A percentile compares a stretch with the other conserved stretches of the same genome.
phyloP scores from a whole-genome alignment of 108 stramenopile genomes.

The Stephanodiscus minutulus region DNA sequence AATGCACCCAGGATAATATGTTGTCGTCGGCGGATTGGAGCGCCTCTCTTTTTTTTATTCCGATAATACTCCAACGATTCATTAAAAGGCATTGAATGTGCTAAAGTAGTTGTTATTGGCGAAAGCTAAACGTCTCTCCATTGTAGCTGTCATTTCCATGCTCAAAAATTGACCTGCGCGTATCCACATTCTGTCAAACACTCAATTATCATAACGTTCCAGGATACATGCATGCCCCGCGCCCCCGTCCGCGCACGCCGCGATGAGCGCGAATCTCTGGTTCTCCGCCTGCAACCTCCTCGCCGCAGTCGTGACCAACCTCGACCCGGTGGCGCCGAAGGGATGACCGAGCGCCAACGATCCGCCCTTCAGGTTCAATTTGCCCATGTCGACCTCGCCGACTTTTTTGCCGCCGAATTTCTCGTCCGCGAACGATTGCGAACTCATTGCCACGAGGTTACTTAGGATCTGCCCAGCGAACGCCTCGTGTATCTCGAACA shows the following conservation, averaged over 20 bases:
- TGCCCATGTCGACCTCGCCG: conserved; percentile 89
- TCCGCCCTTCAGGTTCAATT: conserved; percentile 97
- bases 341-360: conserved; percentile 97
- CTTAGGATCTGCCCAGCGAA: conserved; percentile 99
- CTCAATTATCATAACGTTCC: conserved; percentile 84
- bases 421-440: conserved; percentile 89
- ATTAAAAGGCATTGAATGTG: no score
- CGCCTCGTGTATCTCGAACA: conserved; percentile 99
- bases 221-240: conserved; percentile 91
- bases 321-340: conserved; percentile 96
- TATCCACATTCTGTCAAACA: background rate
- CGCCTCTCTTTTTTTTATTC: no score
- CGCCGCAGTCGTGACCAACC: conserved; percentile 95
- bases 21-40: no score
- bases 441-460: conserved; percentile 95
- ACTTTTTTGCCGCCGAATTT: conserved; percentile 87
- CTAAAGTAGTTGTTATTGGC: background rate
- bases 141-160: background rate
- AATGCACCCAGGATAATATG: no score
- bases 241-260: conserved; percentile 99
- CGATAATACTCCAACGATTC: no score
- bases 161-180: no score
- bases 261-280: conserved; percentile 92
- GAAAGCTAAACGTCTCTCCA: background rate
- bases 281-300: conserved; percentile 93